phyloP scores from a whole-genome alignment of 2,329 filamentous ascomycete species.

The Neofusicoccum laricinum region DNA sequence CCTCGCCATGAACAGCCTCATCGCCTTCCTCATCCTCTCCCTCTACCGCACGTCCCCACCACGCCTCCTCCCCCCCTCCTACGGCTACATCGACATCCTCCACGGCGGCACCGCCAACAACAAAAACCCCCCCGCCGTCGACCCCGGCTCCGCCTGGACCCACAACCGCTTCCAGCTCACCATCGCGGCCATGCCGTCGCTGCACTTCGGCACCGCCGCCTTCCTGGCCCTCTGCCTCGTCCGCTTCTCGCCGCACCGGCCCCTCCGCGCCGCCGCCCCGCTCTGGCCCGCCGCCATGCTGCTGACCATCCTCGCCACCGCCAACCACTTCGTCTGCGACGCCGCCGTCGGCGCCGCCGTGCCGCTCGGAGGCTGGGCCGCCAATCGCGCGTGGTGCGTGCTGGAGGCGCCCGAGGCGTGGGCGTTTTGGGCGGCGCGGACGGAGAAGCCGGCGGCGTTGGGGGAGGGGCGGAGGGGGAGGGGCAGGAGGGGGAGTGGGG shows the following conservation, averaged over 20 bases:
- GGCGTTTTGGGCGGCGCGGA: too few relatives aligned
- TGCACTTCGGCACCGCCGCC: constrained; percentile 46
- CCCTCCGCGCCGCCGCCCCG: constrained; percentile 36
- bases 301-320: constrained; percentile 41
- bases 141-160: constrained; percentile 35
- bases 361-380: constrained; percentile 18
- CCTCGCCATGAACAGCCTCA: constrained; percentile 47
- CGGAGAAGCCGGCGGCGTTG: too few relatives aligned
- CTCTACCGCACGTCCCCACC: constrained; percentile 50
- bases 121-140: constrained; percentile 22
- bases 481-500: too few relatives aligned
- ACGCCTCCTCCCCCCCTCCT: constrained; percentile 45
- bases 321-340: constrained; percentile 41
- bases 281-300: constrained; percentile 46
- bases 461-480: too few relatives aligned
- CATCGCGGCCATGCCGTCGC: constrained; percentile 50
- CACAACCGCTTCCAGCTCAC: constrained; percentile 48
- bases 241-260: constrained; percentile 41
- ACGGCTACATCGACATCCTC: constrained; percentile 49
- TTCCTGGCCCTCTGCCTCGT: constrained; percentile 36
- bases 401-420: too few relatives aligned
- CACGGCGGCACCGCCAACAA: constrained; percentile 22
- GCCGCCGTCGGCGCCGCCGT: constrained; percentile 36
- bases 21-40: constrained; percentile 49
- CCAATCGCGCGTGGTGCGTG: too few relatives aligned